Percentiles rank a stretch among this genome's conserved stretches.
Conservation (phyloP, 2,329 filamentous ascomycete genomes). For the Arthrobotrys sinensis region DNA sequence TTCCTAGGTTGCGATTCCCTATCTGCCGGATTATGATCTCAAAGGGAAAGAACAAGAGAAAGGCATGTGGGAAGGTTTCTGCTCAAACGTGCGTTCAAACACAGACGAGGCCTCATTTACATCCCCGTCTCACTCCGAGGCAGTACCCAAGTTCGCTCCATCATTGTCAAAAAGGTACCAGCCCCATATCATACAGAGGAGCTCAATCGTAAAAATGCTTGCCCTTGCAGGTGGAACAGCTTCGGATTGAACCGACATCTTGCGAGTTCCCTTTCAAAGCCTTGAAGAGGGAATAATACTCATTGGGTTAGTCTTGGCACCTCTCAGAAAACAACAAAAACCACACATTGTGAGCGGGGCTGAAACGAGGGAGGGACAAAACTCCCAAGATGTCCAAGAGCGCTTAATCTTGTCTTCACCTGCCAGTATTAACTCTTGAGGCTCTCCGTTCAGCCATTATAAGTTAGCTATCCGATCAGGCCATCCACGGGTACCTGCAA, state of each 20-base stretch:
- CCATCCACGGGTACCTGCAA: conserved; percentile 15
- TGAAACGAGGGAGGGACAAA: conserved; percentile 9
- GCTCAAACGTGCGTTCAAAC: conserved; percentile 12
- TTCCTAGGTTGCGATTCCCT: too few species aligned
- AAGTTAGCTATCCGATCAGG: not conserved
- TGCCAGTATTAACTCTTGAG: not conserved
- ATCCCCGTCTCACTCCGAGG: conserved; percentile 11
- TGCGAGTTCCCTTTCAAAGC: not conserved
- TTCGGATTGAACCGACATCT: not conserved
- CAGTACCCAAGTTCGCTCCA: not conserved
- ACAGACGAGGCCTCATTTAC: not conserved
- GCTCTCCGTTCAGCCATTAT: not conserved
- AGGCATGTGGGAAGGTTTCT: not conserved
- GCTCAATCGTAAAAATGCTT: not conserved
- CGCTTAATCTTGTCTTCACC: not conserved
- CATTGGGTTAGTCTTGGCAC: not conserved
- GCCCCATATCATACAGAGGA: not conserved
- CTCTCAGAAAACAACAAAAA: conserved; percentile 16
- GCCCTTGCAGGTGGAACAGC: conserved; percentile 1
- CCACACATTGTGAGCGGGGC: not conserved
- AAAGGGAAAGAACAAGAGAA: conserved; percentile 7
- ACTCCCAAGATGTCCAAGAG: not conserved
- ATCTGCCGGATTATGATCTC: too few species aligned
- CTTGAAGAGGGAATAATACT: not conserved
- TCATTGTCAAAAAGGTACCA: not conserved